These are phyloP conservation scores for Kodamaea kaohsiungensis DNA, from an alignment of 805 yeast genomes.

Conservation along the genomic window DNA sequence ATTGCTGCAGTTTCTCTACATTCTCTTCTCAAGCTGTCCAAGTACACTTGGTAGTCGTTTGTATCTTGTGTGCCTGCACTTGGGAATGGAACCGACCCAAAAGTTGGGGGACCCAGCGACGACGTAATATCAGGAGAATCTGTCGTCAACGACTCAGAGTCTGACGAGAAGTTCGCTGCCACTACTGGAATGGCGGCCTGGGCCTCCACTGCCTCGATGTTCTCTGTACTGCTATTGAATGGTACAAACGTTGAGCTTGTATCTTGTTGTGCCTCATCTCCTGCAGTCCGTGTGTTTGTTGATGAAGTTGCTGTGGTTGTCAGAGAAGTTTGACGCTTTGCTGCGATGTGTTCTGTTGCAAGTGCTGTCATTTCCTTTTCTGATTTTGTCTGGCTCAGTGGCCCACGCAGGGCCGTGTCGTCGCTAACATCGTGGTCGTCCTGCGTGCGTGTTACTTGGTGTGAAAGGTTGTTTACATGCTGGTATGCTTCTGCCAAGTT, in stretches of 20 bases:
- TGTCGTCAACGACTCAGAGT: constrained; percentile 13
- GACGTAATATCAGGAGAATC: not conserved
- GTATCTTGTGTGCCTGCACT: constrained; percentile 1
- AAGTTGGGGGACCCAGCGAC: not conserved
- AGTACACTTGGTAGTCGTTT: constrained; percentile 19
- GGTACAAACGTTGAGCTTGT: not conserved
- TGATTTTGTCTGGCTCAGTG: not conserved
- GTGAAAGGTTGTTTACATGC: constrained; percentile 1
- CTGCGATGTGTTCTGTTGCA: not conserved
- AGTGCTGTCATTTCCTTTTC: constrained; percentile 7
- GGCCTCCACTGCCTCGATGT: not conserved
- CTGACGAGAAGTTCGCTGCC: constrained; percentile 14
- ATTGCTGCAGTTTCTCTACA: not conserved
- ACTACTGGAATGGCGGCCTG: not conserved
- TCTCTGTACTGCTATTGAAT: not conserved
- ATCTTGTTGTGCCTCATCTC: not conserved
- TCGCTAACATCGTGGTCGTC: not conserved
- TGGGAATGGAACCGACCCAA: not conserved
- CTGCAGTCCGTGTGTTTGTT: constrained; percentile 10
- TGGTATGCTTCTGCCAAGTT: constrained; percentile 10
- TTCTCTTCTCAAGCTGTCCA: constrained; percentile 10
- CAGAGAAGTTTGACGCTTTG: not conserved
- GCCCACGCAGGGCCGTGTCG: not conserved
- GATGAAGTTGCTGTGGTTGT: constrained; percentile 13
- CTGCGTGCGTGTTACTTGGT: not conserved